phyloP scores from a whole-genome alignment of 306 rosid species.

The Quercus bicolor region DNA sequence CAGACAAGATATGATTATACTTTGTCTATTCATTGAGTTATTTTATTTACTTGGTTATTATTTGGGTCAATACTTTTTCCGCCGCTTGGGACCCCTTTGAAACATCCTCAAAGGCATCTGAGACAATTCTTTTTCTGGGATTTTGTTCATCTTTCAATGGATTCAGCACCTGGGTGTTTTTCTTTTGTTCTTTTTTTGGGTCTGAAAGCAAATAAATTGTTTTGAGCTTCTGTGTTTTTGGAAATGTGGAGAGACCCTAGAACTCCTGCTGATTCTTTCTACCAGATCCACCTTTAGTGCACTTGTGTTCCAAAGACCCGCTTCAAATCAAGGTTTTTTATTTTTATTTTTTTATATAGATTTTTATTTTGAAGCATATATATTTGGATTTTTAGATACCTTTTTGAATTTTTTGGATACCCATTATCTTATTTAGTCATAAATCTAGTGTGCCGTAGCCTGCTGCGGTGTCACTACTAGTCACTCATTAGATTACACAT shows the following conservation, averaged over 20 bases:
- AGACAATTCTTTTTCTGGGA: slow-evolving; percentile 27
- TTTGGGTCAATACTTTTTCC: too few species aligned
- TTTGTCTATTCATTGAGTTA: too few species aligned
- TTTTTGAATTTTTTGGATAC: not conserved
- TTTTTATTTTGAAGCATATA: not conserved
- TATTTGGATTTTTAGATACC: not conserved
- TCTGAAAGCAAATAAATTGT: not conserved
- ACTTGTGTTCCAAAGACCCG: slow-evolving; percentile 81
- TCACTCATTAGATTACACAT: not conserved
- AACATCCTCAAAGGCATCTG: slow-evolving; percentile 1
- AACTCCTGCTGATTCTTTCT: slow-evolving; percentile 82
- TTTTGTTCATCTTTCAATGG: slow-evolving; percentile 40
- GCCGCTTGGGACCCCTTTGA: slow-evolving; percentile 38
- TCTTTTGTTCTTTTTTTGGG: not conserved
- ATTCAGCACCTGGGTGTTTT: slow-evolving; percentile 29
- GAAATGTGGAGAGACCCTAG: slow-evolving; percentile 89
- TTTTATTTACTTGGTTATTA: too few species aligned
- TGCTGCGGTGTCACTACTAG: not conserved
- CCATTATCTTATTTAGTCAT: too few species aligned
- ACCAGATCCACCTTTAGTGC: slow-evolving; percentile 83
- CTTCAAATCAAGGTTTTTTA: slow-evolving; percentile 97
- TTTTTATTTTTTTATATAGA: too few species aligned
- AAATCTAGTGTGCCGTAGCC: too few species aligned
- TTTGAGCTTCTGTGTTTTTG: slow-evolving; percentile 1
- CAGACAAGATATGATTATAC: too few species aligned